Evolutionary conservation across 192 early-diverging fungal genomes (phyloP).

Genomic region (Phycomyces blakesleeanus): DNA sequence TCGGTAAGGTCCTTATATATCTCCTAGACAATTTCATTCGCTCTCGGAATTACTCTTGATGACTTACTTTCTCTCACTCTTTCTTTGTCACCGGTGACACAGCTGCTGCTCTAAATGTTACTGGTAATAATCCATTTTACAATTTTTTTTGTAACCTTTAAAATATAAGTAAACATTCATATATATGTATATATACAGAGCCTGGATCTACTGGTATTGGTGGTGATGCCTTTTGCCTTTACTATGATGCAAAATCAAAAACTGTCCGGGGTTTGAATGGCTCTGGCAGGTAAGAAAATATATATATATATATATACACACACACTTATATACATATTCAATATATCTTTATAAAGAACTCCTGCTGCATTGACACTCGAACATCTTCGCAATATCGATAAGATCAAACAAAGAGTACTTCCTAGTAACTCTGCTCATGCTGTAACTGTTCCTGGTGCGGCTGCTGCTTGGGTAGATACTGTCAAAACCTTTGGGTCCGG

Average conservation of each 20-base stretch:
- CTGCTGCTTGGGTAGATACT: slow-evolving; percentile 69
- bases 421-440: slow-evolving; percentile 42
- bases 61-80: no score
- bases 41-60: no score
- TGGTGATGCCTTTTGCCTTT: slow-evolving; percentile 78
- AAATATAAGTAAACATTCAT: no score
- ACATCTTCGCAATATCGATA: slow-evolving; percentile 28
- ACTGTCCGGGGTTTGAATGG: slow-evolving; percentile 58
- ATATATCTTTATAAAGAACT: slow-evolving; percentile 39
- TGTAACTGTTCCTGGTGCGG: slow-evolving; percentile 74
- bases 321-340: no score
- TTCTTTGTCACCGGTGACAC: no score
- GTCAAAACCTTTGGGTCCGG: slow-evolving; percentile 61
- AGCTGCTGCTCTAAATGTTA: slow-evolving; percentile 68
- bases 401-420: slow-evolving; percentile 25
- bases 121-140: slow-evolving; percentile 35
- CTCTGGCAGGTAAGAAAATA: slow-evolving; percentile 47
- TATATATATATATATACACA: no score
- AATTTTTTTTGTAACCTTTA: no score
- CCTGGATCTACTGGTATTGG: slow-evolving; percentile 74
- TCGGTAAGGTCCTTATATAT: slow-evolving; percentile 17
- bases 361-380: slow-evolving; percentile 55
- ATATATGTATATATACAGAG: slow-evolving; percentile 39
- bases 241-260: slow-evolving; percentile 59
- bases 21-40: slow-evolving; percentile 8